phyloP scores from a whole-genome alignment of 352 stramenopile genomes.

The Phytophthora pini region DNA sequence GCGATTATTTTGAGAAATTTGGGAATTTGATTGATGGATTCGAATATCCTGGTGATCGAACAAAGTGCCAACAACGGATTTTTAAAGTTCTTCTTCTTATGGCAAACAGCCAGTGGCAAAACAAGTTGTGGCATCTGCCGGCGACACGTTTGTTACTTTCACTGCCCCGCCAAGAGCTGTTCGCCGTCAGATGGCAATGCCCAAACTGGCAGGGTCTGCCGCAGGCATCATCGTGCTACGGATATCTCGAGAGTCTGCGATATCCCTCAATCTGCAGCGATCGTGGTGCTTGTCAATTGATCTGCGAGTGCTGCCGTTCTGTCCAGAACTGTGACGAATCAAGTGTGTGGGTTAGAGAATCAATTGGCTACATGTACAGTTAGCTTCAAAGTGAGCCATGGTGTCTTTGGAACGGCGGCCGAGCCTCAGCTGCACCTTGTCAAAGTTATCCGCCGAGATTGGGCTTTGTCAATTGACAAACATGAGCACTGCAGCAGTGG shows the following conservation, averaged over 20 bases:
- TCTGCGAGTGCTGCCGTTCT: neutral
- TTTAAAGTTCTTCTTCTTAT: neutral
- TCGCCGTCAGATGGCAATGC: neutral
- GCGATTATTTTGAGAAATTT: slow-evolving; percentile 29
- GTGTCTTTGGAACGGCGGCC: neutral
- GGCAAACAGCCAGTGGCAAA: too few relatives aligned
- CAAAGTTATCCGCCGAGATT: slow-evolving; percentile 7
- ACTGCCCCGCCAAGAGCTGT: neutral
- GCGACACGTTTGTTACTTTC: slow-evolving; percentile 11
- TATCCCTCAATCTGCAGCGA: slow-evolving; percentile 18
- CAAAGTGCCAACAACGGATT: neutral
- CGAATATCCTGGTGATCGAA: slow-evolving; percentile 1
- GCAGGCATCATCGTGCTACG: neutral
- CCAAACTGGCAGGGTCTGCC: neutral
- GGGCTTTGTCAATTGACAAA: neutral
- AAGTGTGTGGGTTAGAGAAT: slow-evolving; percentile 1
- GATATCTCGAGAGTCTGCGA: slow-evolving; percentile 26
- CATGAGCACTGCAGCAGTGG: too few relatives aligned
- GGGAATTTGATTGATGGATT: slow-evolving; percentile 28
- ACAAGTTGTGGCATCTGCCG: slow-evolving; percentile 2
- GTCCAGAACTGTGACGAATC: slow-evolving; percentile 8
- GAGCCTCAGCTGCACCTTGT: slow-evolving; percentile 12
- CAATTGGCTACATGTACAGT: neutral
- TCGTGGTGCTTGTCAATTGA: slow-evolving; percentile 2
- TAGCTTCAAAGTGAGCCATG: neutral